These are phyloP conservation scores for Stephania cephalantha DNA, from an alignment of 164 flowering plant genomes.

Conservation along the genomic window DNA sequence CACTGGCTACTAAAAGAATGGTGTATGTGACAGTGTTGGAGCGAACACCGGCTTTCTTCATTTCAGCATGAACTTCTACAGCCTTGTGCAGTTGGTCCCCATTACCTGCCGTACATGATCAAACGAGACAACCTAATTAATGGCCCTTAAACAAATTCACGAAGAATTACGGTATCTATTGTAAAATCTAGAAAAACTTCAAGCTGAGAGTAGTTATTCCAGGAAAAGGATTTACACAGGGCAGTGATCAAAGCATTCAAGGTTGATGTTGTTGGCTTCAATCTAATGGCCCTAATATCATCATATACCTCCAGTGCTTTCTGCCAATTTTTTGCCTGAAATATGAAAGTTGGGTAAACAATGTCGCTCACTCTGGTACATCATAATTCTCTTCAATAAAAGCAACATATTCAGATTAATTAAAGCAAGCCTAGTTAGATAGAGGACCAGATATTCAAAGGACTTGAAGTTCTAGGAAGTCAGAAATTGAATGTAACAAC, in stretches of 20 bases:
- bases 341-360: background rate
- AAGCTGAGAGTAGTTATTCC: background rate
- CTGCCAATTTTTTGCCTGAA: slow-evolving; percentile 83
- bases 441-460: background rate
- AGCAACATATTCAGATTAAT: background rate
- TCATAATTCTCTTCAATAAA: background rate
- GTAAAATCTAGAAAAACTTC: background rate
- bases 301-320: slow-evolving; percentile 78
- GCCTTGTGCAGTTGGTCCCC: slow-evolving; percentile 71
- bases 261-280: slow-evolving; percentile 67
- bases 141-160: too few species aligned
- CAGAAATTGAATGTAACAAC: background rate
- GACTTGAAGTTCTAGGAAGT: background rate
- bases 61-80: slow-evolving; percentile 57
- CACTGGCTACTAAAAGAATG: slow-evolving; percentile 65
- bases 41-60: slow-evolving; percentile 48
- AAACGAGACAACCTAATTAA: too few species aligned
- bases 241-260: slow-evolving; percentile 89
- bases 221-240: slow-evolving; percentile 52
- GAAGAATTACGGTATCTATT: too few species aligned
- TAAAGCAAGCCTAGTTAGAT: background rate
- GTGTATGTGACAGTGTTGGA: slow-evolving; percentile 72
- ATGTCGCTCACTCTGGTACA: background rate
- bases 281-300: slow-evolving; percentile 50
- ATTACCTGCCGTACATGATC: slow-evolving; percentile 45